Conservation (phyloP, 2,329 filamentous ascomycete genomes). For the Pseudogymnoascus sp. region DNA sequence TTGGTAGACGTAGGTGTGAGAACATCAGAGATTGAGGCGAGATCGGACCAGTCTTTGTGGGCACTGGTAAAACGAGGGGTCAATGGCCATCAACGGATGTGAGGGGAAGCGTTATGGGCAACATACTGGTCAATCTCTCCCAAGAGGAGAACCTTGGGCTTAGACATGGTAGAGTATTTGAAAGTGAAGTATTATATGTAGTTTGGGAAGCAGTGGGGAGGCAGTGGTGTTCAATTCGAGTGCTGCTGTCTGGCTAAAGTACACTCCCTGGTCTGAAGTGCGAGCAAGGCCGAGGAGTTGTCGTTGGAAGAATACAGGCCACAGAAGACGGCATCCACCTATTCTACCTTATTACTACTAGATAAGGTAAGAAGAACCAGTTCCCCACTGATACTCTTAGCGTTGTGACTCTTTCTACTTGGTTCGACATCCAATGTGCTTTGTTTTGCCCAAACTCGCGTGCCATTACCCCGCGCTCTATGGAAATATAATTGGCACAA, state of each 20-base stretch:
- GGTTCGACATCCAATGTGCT: background rate
- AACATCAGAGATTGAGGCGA: slow-evolving; percentile 58
- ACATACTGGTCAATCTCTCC: slow-evolving; percentile 58
- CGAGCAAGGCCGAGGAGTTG: background rate
- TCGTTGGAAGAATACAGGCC: background rate
- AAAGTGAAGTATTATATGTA: background rate
- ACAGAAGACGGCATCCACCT: background rate
- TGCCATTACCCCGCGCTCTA: background rate
- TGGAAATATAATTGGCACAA: background rate
- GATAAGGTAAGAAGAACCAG: background rate
- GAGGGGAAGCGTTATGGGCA: background rate
- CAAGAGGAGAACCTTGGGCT: slow-evolving; percentile 55
- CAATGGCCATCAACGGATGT: slow-evolving; percentile 11
- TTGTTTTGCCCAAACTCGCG: background rate
- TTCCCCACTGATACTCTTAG: background rate
- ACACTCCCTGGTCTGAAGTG: background rate
- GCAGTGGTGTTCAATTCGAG: background rate
- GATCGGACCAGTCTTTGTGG: slow-evolving; percentile 53
- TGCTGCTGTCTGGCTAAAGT: background rate
- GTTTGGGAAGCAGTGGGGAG: background rate
- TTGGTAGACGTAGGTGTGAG: slow-evolving; percentile 53
- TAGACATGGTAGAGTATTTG: slow-evolving; percentile 27
- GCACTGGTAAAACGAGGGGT: slow-evolving; percentile 43
- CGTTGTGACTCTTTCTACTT: background rate
- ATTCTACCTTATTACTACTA: background rate